Evolutionary conservation across 495 filamentous ascomycete species (phyloP), one percentile per base, ranked within the genome.

Genomic region (Pyrenopolyporus hunteri): DNA sequence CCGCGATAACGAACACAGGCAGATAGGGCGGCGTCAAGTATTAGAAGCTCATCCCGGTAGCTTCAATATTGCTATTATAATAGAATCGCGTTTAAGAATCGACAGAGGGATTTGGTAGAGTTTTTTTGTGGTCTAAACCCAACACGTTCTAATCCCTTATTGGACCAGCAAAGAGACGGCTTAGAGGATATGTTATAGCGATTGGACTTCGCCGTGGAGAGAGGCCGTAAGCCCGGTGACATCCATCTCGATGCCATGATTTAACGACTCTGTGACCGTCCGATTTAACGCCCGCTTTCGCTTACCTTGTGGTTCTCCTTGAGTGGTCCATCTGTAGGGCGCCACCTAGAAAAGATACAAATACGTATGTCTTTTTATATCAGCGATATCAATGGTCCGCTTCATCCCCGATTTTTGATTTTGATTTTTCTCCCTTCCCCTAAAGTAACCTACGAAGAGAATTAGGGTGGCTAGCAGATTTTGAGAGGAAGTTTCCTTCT

Each of bases 101-200:
- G n/a, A n/a, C 54, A 25, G 39, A 59, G 14, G 43, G n/a, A n/a
- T 33, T 26, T 40, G 42, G 44, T 39, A 46, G 35, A 63, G 48
- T 32, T 58, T n/a, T n/a, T n/a, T 53, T 58, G 48, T 43, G 36
- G 40, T 58, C 10, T 49, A 54, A 37, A 39, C 28, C 23, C 8
- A 48, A 37, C 58, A 62, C 63, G 58, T 66, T 61, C 44, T 53
- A 46, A 25, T 52, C 37, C 26, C 57, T 37, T 19, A 66, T 66
- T 66, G 57, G 63, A 29, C 52, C 46, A 55, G 43, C 50, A 28
- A 57, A 61, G 55, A 43, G 32, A 43, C 32, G 14, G 45, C 40
- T 52, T 16, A 42, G 49, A 48, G 39, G 47, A 56, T 32, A 66
- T 33, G 45, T 43, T 61, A 60, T 65, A 63, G 47, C n/a, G 33